Percentiles rank a stretch among this genome's conserved stretches.
phyloP scores from a whole-genome alignment of 2,329 filamentous ascomycete genomes.

The Arthrobotrys megalospora region DNA sequence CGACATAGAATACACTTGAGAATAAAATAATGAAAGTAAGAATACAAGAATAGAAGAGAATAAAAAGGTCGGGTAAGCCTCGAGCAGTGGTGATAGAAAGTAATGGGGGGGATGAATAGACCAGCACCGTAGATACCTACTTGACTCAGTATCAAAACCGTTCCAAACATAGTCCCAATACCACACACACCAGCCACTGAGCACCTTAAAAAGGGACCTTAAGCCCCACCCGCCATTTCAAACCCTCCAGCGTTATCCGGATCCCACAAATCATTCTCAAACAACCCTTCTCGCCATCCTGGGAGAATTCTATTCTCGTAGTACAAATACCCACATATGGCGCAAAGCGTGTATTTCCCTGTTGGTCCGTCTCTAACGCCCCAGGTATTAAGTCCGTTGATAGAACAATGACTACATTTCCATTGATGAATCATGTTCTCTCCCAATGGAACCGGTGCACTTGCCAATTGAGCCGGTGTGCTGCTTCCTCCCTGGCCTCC shows the following conservation, averaged over 20 bases:
- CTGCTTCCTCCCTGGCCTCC: constrained; percentile 79
- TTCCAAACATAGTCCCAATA: too few species aligned
- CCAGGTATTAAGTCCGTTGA: constrained; percentile 94
- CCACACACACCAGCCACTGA: too few species aligned
- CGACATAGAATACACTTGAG: constrained; percentile 7
- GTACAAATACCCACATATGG: constrained; percentile 42
- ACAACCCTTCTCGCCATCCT: constrained; percentile 35
- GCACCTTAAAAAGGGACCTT: too few species aligned
- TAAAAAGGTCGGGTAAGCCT: not conserved
- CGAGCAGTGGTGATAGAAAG: too few species aligned
- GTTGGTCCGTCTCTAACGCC: constrained; percentile 91
- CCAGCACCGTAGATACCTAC: too few species aligned
- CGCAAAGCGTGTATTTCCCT: constrained; percentile 69
- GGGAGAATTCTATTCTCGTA: constrained; percentile 42
- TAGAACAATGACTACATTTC: constrained; percentile 88
- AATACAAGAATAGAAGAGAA: constrained; percentile 12
- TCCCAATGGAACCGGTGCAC: constrained; percentile 74
- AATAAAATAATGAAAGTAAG: not conserved
- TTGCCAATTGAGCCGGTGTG: constrained; percentile 73
- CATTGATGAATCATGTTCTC: constrained; percentile 85
- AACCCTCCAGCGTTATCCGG: constrained; percentile 1
- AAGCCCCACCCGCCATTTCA: not conserved
- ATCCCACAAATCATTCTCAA: constrained; percentile 12
- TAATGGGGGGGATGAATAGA: not conserved
- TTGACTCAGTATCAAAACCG: too few species aligned